Evolutionary conservation across 495 filamentous ascomycete genomes (phyloP).

Genomic region (Trichocladium antarcticum): DNA sequence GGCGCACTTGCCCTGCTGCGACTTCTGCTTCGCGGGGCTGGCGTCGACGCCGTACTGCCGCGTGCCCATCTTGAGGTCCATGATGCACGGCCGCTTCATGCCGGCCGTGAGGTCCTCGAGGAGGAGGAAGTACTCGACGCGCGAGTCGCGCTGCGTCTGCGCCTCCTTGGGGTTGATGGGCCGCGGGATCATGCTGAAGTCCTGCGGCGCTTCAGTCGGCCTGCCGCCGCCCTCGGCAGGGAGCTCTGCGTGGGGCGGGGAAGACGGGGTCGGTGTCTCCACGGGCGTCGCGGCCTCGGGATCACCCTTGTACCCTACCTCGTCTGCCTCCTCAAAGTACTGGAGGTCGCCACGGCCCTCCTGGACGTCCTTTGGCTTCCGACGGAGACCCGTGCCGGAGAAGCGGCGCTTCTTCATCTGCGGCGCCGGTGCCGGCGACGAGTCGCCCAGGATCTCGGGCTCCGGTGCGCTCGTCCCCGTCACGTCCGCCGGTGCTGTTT

Average conservation of each 20-base stretch:
- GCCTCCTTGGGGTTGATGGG: slow-evolving; percentile 69
- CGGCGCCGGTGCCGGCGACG: slow-evolving; percentile 28
- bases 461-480: slow-evolving; percentile 48
- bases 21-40: slow-evolving; percentile 79
- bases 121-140: slow-evolving; percentile 85
- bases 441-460: slow-evolving; percentile 35
- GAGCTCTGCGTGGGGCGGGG: neutral
- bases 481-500: slow-evolving; percentile 31
- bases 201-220: slow-evolving; percentile 21
- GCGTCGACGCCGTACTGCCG: slow-evolving; percentile 96
- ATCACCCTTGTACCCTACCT: slow-evolving; percentile 74
- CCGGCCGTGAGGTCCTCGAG: slow-evolving; percentile 95
- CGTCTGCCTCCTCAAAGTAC: slow-evolving; percentile 64
- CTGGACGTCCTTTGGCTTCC: slow-evolving; percentile 53
- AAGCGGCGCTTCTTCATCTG: slow-evolving; percentile 50
- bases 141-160: slow-evolving; percentile 47
- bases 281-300: slow-evolving; percentile 33
- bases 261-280: neutral
- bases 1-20: slow-evolving; percentile 84
- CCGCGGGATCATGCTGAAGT: slow-evolving; percentile 32
- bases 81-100: slow-evolving; percentile 90
- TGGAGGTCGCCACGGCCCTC: slow-evolving; percentile 58
- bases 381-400: slow-evolving; percentile 66
- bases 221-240: neutral
- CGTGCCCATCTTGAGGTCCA: slow-evolving; percentile 99